These are phyloP conservation scores for Ascoidea tarda DNA, from an alignment of 805 yeast genomes.

Conservation along the genomic window DNA sequence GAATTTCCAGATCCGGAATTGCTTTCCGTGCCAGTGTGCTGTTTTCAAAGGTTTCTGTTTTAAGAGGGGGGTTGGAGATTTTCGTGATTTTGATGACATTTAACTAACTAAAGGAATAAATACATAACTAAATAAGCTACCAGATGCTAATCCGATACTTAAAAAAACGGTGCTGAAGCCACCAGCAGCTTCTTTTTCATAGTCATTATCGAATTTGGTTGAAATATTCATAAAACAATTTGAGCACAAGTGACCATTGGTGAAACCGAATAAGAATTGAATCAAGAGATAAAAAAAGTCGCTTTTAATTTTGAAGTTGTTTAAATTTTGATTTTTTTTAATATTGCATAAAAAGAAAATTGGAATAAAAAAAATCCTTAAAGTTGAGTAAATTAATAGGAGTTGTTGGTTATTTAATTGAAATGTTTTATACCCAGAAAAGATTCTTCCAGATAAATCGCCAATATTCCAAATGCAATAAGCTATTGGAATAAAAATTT, in stretches of 20 bases:
- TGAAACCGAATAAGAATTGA: slow-evolving; percentile 70
- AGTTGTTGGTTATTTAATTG: slow-evolving; percentile 27
- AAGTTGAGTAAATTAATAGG: slow-evolving; percentile 39
- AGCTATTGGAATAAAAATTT: slow-evolving; percentile 58
- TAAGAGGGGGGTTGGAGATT: too few relatives aligned
- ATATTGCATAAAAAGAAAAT: slow-evolving; percentile 57
- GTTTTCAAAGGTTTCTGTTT: too few relatives aligned
- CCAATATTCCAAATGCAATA: slow-evolving; percentile 84
- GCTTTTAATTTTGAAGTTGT: slow-evolving; percentile 23
- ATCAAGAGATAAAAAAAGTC: slow-evolving; percentile 55
- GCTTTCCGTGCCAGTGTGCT: too few relatives aligned
- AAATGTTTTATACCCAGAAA: slow-evolving; percentile 36
- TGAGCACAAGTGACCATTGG: slow-evolving; percentile 79
- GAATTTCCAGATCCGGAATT: too few relatives aligned
- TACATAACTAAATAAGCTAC: slow-evolving; percentile 32
- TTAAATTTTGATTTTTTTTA: slow-evolving; percentile 24
- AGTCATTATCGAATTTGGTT: slow-evolving; percentile 38
- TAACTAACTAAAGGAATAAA: not conserved
- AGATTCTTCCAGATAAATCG: slow-evolving; percentile 65
- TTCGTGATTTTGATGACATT: too few relatives aligned
- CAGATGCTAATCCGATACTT: slow-evolving; percentile 64
- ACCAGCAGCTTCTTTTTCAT: slow-evolving; percentile 83
- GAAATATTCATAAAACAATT: slow-evolving; percentile 71
- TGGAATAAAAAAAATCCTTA: slow-evolving; percentile 51
- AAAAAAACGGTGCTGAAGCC: slow-evolving; percentile 79